Percentiles rank a stretch among this genome's conserved stretches.
These are phyloP conservation scores for Cordyceps pruinosa DNA, from an alignment of 2,329 filamentous ascomycete species.

Conservation along the genomic window DNA sequence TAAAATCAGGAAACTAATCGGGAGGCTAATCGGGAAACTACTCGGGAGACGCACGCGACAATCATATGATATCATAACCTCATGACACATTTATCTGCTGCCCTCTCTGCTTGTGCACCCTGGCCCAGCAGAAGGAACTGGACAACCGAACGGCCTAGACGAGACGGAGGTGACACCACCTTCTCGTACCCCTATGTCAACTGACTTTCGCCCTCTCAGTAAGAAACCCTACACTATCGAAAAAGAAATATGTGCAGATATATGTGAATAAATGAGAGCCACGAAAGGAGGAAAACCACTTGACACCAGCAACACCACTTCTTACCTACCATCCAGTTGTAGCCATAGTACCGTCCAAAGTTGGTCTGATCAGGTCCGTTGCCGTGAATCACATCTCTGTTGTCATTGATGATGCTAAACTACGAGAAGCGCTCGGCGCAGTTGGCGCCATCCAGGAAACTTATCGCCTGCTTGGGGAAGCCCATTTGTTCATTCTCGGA, in stretches of 20 bases:
- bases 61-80: too few relatives aligned
- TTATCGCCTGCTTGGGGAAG: constrained; percentile 36
- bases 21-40: too few relatives aligned
- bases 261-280: neutral
- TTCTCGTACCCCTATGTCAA: too few relatives aligned
- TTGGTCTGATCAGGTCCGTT: neutral
- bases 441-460: constrained; percentile 34
- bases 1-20: too few relatives aligned
- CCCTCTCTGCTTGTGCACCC: too few relatives aligned
- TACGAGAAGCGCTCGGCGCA: constrained; percentile 34
- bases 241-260: neutral
- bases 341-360: neutral
- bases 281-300: neutral
- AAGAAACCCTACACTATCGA: neutral
- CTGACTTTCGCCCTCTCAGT: too few relatives aligned
- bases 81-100: too few relatives aligned
- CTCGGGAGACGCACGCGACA: too few relatives aligned
- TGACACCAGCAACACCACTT: neutral
- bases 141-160: too few relatives aligned
- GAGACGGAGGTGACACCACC: too few relatives aligned
- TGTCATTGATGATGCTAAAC: constrained; percentile 20
- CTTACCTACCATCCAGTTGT: too few relatives aligned
- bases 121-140: too few relatives aligned
- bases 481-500: constrained; percentile 26
- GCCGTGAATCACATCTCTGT: constrained; percentile 13